Percentiles rank a stretch among this genome's conserved stretches.
These are phyloP conservation scores for Andrographis paniculata DNA, from an alignment of 305 asterid genomes.

Conservation along the genomic window DNA sequence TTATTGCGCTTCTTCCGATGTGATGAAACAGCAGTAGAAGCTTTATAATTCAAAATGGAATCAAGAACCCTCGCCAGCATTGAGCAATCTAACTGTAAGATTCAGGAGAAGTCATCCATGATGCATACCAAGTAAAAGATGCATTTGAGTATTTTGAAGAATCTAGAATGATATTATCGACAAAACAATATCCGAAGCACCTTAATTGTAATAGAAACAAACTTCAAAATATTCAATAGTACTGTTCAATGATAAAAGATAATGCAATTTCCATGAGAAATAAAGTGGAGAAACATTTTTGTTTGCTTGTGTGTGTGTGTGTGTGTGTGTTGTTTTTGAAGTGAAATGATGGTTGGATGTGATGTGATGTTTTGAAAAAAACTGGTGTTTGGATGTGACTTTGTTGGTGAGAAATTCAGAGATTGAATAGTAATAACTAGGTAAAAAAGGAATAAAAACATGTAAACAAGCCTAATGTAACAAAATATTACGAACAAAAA, in stretches of 20 bases:
- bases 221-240: no score
- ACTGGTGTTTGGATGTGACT: no score
- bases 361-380: no score
- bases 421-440: no score
- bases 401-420: no score
- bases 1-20: conserved; percentile 58
- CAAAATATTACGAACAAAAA: conserved; percentile 5
- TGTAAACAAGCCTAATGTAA: conserved; percentile 9
- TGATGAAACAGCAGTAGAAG: conserved; percentile 25
- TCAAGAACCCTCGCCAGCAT: conserved; percentile 46
- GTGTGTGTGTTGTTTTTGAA: no score
- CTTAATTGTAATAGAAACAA: no score
- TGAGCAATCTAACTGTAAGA: conserved; percentile 56
- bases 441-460: no score
- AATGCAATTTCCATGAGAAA: no score
- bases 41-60: conserved; percentile 35
- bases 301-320: no score
- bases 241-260: no score
- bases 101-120: conserved; percentile 20
- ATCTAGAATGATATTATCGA: conserved; percentile 4
- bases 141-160: conserved; percentile 3
- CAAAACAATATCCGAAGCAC: not conserved
- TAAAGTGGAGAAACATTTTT: no score
- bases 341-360: not conserved
- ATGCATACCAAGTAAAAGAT: not conserved